phyloP scores from a whole-genome alignment of 805 yeast species.

The Zygoascus tannicola region DNA sequence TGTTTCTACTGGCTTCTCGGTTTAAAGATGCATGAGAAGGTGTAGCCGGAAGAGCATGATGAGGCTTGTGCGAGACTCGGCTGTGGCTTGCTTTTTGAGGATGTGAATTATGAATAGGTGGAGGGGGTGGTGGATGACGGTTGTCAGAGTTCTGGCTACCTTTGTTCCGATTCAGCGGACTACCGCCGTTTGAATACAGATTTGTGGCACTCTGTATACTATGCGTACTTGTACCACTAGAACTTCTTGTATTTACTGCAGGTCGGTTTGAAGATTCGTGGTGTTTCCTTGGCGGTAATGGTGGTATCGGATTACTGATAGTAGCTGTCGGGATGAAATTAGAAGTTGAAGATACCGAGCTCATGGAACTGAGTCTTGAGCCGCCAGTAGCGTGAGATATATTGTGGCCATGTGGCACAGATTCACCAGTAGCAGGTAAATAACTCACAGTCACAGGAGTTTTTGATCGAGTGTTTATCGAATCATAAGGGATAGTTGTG shows the following conservation, averaged over 20 bases:
- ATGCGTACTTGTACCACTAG: neutral
- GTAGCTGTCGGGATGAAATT: constrained; percentile 17
- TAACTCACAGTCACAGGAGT: constrained; percentile 19
- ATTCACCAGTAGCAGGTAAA: constrained; percentile 13
- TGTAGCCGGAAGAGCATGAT: neutral
- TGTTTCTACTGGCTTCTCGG: neutral
- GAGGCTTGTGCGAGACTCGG: neutral
- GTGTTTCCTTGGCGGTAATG: constrained; percentile 15
- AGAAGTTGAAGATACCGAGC: constrained; percentile 7
- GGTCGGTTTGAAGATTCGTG: neutral
- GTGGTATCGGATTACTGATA: constrained; percentile 22
- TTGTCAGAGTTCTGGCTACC: neutral
- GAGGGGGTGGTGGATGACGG: neutral
- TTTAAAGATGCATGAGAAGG: constrained; percentile 2
- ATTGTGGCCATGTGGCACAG: neutral
- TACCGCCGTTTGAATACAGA: neutral
- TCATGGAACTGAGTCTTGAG: constrained; percentile 6
- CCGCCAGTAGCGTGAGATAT: neutral
- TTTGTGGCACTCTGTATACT: neutral
- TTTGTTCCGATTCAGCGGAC: too few species aligned
- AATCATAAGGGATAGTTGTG: constrained; percentile 19
- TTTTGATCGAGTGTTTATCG: constrained; percentile 14
- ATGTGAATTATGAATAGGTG: neutral
- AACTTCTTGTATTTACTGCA: neutral
- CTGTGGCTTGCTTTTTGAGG: neutral